phyloP scores from a whole-genome alignment of 805 yeast species.

The Nakazawaea pomicola region DNA sequence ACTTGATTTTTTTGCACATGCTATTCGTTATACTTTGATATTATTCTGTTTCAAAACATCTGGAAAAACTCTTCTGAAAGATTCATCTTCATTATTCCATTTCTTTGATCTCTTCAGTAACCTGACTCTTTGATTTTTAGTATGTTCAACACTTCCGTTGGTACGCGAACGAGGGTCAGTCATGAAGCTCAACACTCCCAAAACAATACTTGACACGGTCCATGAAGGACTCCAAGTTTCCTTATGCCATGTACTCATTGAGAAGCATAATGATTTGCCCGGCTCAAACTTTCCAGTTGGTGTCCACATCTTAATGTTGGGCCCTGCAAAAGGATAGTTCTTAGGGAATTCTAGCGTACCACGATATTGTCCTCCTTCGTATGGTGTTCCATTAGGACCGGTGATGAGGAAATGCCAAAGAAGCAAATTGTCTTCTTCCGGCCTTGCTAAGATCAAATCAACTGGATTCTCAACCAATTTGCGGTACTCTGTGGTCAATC shows the following conservation, averaged over 20 bases:
- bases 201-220: conserved; percentile 85
- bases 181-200: conserved; percentile 87
- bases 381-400: conserved; percentile 90
- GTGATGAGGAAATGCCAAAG: conserved; percentile 92
- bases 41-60: neutral
- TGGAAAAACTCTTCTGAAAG: neutral
- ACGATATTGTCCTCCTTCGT: conserved; percentile 80
- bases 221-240: conserved; percentile 95
- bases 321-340: conserved; percentile 89
- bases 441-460: conserved; percentile 78
- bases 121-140: conserved; percentile 40
- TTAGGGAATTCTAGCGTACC: conserved; percentile 78
- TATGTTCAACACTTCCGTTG: conserved; percentile 69
- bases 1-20: no score
- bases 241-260: conserved; percentile 92
- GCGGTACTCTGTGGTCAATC: conserved; percentile 78
- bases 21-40: neutral
- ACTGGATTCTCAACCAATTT: conserved; percentile 75
- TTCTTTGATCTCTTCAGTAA: conserved; percentile 24
- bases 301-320: conserved; percentile 81
- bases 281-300: conserved; percentile 85
- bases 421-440: conserved; percentile 78
- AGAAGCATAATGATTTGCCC: conserved; percentile 75
- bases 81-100: neutral
- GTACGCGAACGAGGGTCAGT: conserved; percentile 75